phyloP scores from a whole-genome alignment of 139 green algal genomes.

The Picochlorum sp. region DNA sequence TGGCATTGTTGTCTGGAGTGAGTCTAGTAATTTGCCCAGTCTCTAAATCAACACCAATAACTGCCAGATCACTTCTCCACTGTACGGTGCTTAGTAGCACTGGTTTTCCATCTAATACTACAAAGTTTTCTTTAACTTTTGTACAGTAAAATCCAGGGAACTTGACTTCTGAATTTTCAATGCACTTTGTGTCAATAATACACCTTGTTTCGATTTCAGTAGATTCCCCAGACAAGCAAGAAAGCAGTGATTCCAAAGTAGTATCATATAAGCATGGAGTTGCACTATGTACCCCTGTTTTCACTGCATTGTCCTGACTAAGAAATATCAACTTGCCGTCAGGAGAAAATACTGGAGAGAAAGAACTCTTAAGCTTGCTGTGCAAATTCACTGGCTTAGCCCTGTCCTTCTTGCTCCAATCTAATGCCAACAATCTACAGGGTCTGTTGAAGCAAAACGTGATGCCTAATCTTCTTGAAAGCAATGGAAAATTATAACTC shows the following conservation, averaged over 20 bases:
- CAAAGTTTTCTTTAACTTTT: neutral
- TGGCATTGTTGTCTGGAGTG: conserved; percentile 18
- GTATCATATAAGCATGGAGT: conserved; percentile 53
- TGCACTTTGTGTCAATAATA: neutral
- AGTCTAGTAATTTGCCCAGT: conserved; percentile 18
- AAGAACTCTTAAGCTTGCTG: conserved; percentile 19
- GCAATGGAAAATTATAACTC: conserved; percentile 42
- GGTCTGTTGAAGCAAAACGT: conserved; percentile 85
- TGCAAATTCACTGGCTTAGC: too few species aligned
- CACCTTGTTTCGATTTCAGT: neutral
- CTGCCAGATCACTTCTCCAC: conserved; percentile 47
- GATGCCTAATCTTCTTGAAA: conserved; percentile 57
- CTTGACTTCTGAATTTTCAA: neutral
- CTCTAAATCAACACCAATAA: conserved; percentile 45
- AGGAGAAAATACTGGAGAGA: conserved; percentile 53
- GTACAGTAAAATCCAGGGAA: conserved; percentile 47
- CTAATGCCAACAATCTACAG: too few species aligned
- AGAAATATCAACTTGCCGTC: conserved; percentile 67
- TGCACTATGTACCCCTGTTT: conserved; percentile 54
- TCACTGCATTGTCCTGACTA: conserved; percentile 45
- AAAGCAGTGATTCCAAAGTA: conserved; percentile 23
- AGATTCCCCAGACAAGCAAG: neutral
- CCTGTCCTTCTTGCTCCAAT: neutral
- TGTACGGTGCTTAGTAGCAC: conserved; percentile 36
- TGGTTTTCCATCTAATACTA: neutral